Conservation (phyloP, 805 yeast species). For the Kuraishia borneana region DNA sequence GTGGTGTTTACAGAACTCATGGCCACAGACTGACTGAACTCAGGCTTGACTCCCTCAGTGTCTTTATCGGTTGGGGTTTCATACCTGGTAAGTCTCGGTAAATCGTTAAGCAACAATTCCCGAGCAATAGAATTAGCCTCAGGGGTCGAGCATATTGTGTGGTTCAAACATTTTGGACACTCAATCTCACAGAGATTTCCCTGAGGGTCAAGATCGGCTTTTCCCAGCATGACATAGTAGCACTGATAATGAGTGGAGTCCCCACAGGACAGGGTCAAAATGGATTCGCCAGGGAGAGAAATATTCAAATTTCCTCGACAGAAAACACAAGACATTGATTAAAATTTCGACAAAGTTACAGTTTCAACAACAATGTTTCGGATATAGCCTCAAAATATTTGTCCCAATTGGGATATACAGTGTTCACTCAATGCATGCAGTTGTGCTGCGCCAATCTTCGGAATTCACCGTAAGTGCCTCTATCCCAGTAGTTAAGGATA, state of each 20-base stretch:
- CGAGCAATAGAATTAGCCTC: background rate
- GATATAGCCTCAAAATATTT: no score
- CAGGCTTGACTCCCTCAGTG: background rate
- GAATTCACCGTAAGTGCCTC: no score
- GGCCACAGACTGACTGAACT: background rate
- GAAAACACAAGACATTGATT: slow-evolving; percentile 5
- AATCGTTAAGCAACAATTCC: background rate
- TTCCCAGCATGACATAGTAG: slow-evolving; percentile 2
- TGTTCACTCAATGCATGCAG: no score
- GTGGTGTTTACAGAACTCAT: background rate
- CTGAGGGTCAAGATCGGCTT: background rate
- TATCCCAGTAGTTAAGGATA: no score
- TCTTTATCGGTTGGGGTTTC: background rate
- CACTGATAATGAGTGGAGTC: slow-evolving; percentile 6
- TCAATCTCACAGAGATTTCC: background rate
- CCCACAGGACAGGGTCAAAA: slow-evolving; percentile 4
- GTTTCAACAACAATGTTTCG: no score
- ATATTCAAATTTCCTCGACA: slow-evolving; percentile 5
- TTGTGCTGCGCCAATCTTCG: no score
- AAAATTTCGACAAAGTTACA: no score
- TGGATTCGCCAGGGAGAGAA: slow-evolving; percentile 5
- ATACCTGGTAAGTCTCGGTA: background rate
- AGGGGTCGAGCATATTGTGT: background rate
- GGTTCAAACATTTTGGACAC: background rate
- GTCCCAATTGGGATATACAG: no score